These are phyloP conservation scores for Cystobasidium tubakii DNA, from an alignment of 768 basidiomycete species.

Conservation along the genomic window DNA sequence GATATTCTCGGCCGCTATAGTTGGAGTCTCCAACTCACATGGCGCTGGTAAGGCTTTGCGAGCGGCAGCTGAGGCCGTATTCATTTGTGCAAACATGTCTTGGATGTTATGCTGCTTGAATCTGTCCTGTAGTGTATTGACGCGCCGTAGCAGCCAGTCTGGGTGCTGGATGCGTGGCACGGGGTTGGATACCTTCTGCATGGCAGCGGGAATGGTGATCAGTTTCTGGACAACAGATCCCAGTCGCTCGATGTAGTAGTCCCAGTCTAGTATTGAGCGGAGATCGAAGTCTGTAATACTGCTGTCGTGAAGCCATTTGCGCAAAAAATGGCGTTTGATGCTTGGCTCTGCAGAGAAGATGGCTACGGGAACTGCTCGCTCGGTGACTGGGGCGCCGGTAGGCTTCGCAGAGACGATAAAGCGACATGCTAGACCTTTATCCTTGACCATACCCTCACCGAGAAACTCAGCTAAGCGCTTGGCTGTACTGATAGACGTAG, in stretches of 20 bases:
- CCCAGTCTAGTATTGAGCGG: slow-evolving; percentile 92
- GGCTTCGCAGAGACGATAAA: slow-evolving; percentile 97
- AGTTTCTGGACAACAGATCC: slow-evolving; percentile 98
- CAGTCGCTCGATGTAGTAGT: slow-evolving; percentile 93
- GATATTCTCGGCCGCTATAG: no score
- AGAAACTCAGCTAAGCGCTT: slow-evolving; percentile 90
- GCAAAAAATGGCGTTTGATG: slow-evolving; percentile 80
- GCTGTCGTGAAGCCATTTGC: slow-evolving; percentile 95
- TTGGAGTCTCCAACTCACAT: background rate
- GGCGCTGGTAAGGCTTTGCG: background rate
- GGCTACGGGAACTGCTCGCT: slow-evolving; percentile 90
- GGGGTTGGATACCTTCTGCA: slow-evolving; percentile 94
- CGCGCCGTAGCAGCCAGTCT: slow-evolving; percentile 89
- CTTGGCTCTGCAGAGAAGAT: slow-evolving; percentile 94
- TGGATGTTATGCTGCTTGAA: slow-evolving; percentile 98
- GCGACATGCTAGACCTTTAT: slow-evolving; percentile 96
- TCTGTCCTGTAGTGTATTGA: slow-evolving; percentile 83
- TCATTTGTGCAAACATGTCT: slow-evolving; percentile 66
- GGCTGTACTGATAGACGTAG: slow-evolving; percentile 95
- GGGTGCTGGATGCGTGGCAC: slow-evolving; percentile 93
- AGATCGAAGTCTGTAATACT: slow-evolving; percentile 79
- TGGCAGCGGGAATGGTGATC: slow-evolving; percentile 96
- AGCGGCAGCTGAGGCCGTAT: background rate
- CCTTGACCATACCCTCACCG: slow-evolving; percentile 97
- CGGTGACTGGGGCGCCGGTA: slow-evolving; percentile 86